Evolutionary conservation across 2,329 filamentous ascomycete genomes (phyloP), one percentile per base, ranked within the genome.

Genomic region (Penicillium sp.): DNA sequence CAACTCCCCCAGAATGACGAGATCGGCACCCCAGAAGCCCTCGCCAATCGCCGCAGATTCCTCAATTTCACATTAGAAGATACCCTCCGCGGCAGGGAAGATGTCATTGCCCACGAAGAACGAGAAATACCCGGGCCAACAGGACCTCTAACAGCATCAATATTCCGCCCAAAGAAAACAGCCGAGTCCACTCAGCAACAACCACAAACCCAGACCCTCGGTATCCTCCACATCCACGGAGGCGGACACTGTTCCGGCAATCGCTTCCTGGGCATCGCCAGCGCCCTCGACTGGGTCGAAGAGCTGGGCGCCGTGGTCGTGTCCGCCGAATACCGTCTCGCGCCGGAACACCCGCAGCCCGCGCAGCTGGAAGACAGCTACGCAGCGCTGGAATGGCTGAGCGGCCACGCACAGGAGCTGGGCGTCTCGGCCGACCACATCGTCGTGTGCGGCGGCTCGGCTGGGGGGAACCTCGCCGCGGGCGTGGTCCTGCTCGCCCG

Each of bases 271-370:
- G 81, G 84, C 54, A 75, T 78, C 10, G 72, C 79, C 28, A 84
- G 80, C 70, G 78, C 76, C 4, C 69, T 74, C 3, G 67, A 72
- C 23, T 74, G 81, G 3, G 63, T 76, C 26, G 64, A 74, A 17
- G 65, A 71, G 4, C 66, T 77, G 9, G 72, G 78, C 36, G 79
- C 67, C 18, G 68, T 84, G 15, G 74, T 83, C 39, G 75, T 85
- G 45, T 78, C 76, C 2, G 79, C 84, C 50, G 80, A 83, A 53
- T 86, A 86, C 57, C 75, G 83, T n/a, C 72, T 84, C 2, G 80
- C 81, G 0, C 83, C 83, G 0, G 76, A 78, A 53, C 70, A 77
- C 48, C 80, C 80, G 0, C 84, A 83, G 55, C 82, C 81, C 1
- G 77, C 76, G 0, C 76, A 80, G 0, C 73, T 85, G 0, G 80